A percentile compares a stretch with the other conserved stretches of the same genome.
Conservation (phyloP, 2,329 filamentous ascomycete species). For the Zasmidium angulare region DNA sequence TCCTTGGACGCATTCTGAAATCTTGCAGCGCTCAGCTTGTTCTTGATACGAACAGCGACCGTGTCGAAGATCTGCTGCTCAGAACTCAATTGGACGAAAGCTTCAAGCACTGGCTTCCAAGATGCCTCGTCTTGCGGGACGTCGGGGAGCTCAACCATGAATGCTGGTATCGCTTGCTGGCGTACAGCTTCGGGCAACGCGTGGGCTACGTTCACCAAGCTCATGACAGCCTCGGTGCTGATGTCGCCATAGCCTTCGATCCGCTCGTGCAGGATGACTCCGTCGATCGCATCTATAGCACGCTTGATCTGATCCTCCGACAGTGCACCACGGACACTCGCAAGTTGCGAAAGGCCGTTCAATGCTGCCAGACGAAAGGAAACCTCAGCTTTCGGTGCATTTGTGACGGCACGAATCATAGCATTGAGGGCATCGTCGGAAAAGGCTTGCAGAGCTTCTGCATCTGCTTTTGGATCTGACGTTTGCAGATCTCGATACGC, state of each 20-base stretch:
- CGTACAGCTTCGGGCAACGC: slow-evolving; percentile 63
- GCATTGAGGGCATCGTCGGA: slow-evolving; percentile 43
- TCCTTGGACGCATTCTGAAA: slow-evolving; percentile 51
- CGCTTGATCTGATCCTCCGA: slow-evolving; percentile 44
- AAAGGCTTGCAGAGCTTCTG: slow-evolving; percentile 42
- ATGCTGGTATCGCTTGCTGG: slow-evolving; percentile 64
- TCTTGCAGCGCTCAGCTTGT: slow-evolving; percentile 60
- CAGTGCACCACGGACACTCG: slow-evolving; percentile 42
- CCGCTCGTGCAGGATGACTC: slow-evolving; percentile 61
- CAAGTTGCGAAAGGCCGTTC: slow-evolving; percentile 45
- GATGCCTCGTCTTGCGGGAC: slow-evolving; percentile 41
- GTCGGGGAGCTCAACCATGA: slow-evolving; percentile 63
- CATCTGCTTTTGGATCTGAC: slow-evolving; percentile 42
- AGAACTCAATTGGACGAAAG: slow-evolving; percentile 62
- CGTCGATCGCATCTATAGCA: slow-evolving; percentile 61
- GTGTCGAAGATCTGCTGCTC: slow-evolving; percentile 65
- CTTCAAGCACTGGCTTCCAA: slow-evolving; percentile 61
- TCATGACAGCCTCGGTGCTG: slow-evolving; percentile 58
- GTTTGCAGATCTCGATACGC: slow-evolving; percentile 53
- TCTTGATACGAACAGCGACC: slow-evolving; percentile 61
- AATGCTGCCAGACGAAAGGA: slow-evolving; percentile 50
- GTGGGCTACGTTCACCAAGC: slow-evolving; percentile 61
- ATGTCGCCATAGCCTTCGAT: slow-evolving; percentile 57
- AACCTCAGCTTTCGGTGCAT: slow-evolving; percentile 48
- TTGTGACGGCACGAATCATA: slow-evolving; percentile 44